A percentile compares a stretch with the other conserved stretches of the same genome.
Conservation (phyloP, 495 filamentous ascomycete genomes). For the Penicillium turbatum region DNA sequence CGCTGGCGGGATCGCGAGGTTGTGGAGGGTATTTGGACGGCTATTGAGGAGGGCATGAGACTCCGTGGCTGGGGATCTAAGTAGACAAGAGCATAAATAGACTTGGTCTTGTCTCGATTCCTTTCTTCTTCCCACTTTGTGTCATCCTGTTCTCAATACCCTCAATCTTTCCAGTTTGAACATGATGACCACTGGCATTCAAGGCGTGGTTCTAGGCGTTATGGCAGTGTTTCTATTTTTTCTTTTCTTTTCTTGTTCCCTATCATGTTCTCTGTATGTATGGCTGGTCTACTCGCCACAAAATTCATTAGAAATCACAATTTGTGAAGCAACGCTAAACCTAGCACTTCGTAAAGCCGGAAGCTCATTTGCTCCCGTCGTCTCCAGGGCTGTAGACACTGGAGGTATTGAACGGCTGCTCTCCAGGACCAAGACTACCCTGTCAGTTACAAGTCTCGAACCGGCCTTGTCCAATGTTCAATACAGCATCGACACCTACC, state of each 20-base stretch:
- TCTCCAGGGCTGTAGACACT: too few species aligned
- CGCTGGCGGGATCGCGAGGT: slow-evolving; percentile 91
- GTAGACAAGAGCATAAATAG: too few species aligned
- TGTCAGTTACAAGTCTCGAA: too few species aligned
- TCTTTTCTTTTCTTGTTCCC: background rate
- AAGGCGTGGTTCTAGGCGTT: slow-evolving; percentile 14
- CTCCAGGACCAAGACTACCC: too few species aligned
- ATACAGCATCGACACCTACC: too few species aligned
- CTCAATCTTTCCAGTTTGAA: background rate
- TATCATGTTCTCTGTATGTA: slow-evolving; percentile 1
- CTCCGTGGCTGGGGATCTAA: slow-evolving; percentile 70
- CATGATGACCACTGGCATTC: slow-evolving; percentile 17
- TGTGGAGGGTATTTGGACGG: slow-evolving; percentile 88
- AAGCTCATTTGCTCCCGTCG: too few species aligned
- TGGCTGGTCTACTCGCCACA: background rate
- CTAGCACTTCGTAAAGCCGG: too few species aligned
- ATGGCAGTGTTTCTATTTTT: background rate
- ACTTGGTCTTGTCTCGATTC: background rate
- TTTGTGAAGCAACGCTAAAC: background rate
- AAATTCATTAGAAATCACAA: background rate
- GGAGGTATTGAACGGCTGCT: too few species aligned
- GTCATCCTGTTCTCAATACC: slow-evolving; percentile 4
- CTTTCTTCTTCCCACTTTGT: slow-evolving; percentile 12
- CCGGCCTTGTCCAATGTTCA: too few species aligned
- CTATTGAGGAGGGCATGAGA: slow-evolving; percentile 85